These are phyloP conservation scores for Apiospora pterosperma DNA, from an alignment of 2,329 filamentous ascomycete species.

Conservation along the genomic window DNA sequence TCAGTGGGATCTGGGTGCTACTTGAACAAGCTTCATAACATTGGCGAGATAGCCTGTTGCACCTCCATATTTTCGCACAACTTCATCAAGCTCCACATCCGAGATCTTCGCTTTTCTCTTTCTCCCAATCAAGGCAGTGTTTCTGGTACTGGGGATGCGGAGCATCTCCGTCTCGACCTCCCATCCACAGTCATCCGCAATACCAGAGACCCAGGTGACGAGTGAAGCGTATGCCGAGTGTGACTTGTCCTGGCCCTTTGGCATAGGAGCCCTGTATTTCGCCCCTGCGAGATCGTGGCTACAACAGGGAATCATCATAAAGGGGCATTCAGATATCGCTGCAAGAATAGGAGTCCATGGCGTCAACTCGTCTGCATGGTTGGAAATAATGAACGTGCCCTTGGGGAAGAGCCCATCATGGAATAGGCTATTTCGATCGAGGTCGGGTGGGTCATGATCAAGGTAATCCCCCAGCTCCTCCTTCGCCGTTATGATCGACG, in stretches of 20 bases:
- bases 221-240: constrained; percentile 79
- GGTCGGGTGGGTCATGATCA: constrained; percentile 12
- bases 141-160: constrained; percentile 88
- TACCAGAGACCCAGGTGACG: constrained; percentile 69
- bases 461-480: constrained; percentile 9
- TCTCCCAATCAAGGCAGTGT: constrained; percentile 75
- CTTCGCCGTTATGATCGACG: constrained; percentile 33
- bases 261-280: constrained; percentile 63
- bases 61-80: constrained; percentile 53
- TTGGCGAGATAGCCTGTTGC: constrained; percentile 56
- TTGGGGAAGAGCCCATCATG: constrained; percentile 65
- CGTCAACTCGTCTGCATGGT: constrained; percentile 95
- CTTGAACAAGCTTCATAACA: constrained; percentile 58
- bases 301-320: constrained; percentile 94
- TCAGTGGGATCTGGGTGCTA: constrained; percentile 36
- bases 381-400: constrained; percentile 90
- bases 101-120: constrained; percentile 25
- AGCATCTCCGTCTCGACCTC: constrained; percentile 78
- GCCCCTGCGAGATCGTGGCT: constrained; percentile 81
- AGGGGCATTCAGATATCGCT: constrained; percentile 70
- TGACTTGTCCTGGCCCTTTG: constrained; percentile 44
- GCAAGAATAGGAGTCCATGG: constrained; percentile 93
- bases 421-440: constrained; percentile 23
- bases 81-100: constrained; percentile 36
- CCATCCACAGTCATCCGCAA: constrained; percentile 73